Evolutionary conservation across 306 rosid species (phyloP).

Genomic region (Corylus americana): DNA sequence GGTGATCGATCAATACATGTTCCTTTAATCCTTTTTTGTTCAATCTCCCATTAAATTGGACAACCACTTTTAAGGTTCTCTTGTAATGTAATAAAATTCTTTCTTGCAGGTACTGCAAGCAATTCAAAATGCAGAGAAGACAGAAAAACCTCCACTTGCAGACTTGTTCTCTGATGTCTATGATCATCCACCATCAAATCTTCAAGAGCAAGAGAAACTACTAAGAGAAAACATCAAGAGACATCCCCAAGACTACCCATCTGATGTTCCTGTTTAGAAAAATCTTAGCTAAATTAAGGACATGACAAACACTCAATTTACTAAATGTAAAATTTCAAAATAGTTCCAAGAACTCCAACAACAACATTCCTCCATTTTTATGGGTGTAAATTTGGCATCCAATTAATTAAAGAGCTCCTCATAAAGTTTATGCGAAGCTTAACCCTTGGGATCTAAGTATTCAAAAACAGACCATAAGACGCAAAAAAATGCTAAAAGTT

Average conservation of each 20-base stretch:
- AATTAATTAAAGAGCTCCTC: no score
- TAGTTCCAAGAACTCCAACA: neutral
- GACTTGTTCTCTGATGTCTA: constrained; percentile 64
- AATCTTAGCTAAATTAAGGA: neutral
- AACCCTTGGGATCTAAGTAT: no score
- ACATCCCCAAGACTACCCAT: constrained; percentile 56
- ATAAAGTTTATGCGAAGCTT: no score
- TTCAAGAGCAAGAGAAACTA: constrained; percentile 53
- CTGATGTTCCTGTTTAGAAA: constrained; percentile 61
- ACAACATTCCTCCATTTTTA: neutral
- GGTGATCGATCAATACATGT: constrained; percentile 28
- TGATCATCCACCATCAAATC: constrained; percentile 56
- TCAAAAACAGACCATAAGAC: no score
- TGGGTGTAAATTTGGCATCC: no score
- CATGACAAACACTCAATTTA: neutral
- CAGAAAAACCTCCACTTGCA: constrained; percentile 56
- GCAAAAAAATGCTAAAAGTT: no score
- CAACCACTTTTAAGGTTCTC: constrained; percentile 19
- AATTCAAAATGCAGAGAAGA: constrained; percentile 65
- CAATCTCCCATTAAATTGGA: neutral
- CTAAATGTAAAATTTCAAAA: neutral
- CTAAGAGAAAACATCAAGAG: constrained; percentile 47
- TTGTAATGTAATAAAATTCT: neutral
- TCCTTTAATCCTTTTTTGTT: neutral
- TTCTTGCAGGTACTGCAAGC: constrained; percentile 54